Conservation (phyloP, 164 flowering plant genomes). For the Liquidambar formosana region DNA sequence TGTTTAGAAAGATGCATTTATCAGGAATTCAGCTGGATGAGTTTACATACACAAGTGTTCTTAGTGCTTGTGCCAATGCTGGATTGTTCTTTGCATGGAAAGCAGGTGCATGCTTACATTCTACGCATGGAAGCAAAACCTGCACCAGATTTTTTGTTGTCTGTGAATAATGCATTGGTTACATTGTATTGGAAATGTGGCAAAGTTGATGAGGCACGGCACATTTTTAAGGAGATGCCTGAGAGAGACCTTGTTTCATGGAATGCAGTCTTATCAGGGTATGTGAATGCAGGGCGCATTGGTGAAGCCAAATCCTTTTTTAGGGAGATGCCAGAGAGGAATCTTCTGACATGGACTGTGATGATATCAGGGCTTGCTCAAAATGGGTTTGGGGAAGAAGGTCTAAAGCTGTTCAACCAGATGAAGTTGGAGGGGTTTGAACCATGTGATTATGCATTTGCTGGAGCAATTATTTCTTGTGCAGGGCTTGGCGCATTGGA, state of each 20-base stretch:
- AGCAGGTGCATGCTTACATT: conserved; percentile 43
- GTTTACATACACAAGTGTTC: conserved; percentile 32
- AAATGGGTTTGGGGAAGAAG: no score
- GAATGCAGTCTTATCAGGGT: conserved; percentile 34
- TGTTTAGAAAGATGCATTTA: conserved; percentile 43
- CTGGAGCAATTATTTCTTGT: no score
- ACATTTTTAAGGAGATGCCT: conserved; percentile 41
- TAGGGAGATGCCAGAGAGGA: conserved; percentile 23
- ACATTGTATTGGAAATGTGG: conserved; percentile 60
- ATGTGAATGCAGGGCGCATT: conserved; percentile 21
- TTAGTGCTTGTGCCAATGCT: conserved; percentile 57
- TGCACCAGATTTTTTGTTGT: conserved; percentile 14
- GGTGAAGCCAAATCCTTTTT: conserved; percentile 31
- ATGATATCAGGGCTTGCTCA: no score
- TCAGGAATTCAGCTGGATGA: conserved; percentile 37
- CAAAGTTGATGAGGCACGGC: conserved; percentile 32
- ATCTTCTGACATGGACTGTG: no score
- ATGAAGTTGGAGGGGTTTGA: no score
- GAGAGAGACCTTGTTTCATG: conserved; percentile 42
- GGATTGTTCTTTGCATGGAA: conserved; percentile 51
- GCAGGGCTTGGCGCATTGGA: no score
- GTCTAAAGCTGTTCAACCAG: no score
- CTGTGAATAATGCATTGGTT: conserved; percentile 44
- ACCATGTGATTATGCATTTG: no score
- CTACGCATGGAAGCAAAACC: conserved; percentile 23